A percentile compares a stretch with the other conserved stretches of the same genome.
Conservation (phyloP, 257 asterid species). For the Fraxinus anomala region DNA sequence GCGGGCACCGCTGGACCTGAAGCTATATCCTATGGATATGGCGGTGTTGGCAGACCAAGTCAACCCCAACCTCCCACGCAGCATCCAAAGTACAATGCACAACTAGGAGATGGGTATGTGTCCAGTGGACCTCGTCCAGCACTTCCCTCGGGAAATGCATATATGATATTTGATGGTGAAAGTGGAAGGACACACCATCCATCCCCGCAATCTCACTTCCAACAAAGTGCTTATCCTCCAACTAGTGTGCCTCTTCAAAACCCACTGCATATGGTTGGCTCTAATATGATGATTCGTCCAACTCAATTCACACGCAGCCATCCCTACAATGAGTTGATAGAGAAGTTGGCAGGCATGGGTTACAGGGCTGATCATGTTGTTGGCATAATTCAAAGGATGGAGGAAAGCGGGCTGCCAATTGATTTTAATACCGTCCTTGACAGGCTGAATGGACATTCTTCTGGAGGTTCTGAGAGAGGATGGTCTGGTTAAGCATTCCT, state of each 20-base stretch:
- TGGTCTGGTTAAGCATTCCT: conserved; percentile 51
- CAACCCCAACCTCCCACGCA: conserved; percentile 51
- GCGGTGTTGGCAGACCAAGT: conserved; percentile 55
- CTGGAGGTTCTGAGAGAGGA: conserved; percentile 84
- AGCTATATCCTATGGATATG: conserved; percentile 58
- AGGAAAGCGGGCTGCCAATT: conserved; percentile 80
- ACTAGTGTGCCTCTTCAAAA: conserved; percentile 55
- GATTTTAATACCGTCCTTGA: conserved; percentile 84
- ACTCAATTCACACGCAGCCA: conserved; percentile 58
- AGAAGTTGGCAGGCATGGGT: conserved; percentile 88
- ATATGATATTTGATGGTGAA: conserved; percentile 69
- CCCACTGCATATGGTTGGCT: conserved; percentile 47
- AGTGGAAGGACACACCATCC: conserved; percentile 66
- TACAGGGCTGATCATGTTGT: conserved; percentile 75
- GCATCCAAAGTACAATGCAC: conserved; percentile 57
- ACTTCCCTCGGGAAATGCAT: conserved; percentile 61
- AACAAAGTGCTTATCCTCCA: conserved; percentile 69
- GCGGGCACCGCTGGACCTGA: conserved; percentile 54
- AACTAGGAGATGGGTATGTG: conserved; percentile 63
- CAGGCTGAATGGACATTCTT: conserved; percentile 70
- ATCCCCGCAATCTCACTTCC: conserved; percentile 62
- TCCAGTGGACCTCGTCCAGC: conserved; percentile 64
- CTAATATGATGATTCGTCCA: conserved; percentile 38
- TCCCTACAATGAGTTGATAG: conserved; percentile 80
- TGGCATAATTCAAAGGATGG: conserved; percentile 76